Evolutionary conservation across 2,329 filamentous ascomycete genomes (phyloP).

Genomic region (Pseudogymnoascus verrucosus): DNA sequence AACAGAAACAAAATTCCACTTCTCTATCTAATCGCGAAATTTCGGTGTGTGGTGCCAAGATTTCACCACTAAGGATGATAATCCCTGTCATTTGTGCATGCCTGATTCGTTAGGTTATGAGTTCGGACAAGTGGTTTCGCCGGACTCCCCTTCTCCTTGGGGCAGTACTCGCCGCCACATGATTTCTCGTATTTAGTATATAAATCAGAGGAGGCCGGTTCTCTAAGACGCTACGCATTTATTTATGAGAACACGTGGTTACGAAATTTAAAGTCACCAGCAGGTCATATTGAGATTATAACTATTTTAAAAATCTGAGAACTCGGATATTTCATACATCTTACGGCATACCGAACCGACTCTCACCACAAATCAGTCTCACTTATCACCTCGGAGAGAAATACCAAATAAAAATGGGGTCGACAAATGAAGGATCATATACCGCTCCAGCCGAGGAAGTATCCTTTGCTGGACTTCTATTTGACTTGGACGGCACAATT

Average conservation of each 20-base stretch:
- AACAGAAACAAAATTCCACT: slow-evolving; percentile 6
- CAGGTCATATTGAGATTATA: background rate
- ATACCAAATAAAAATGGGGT: slow-evolving; percentile 1
- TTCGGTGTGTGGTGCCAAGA: slow-evolving; percentile 9
- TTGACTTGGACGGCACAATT: slow-evolving; percentile 77
- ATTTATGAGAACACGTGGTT: slow-evolving; percentile 3
- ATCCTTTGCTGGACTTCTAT: slow-evolving; percentile 24
- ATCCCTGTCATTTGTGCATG: background rate
- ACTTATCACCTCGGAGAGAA: background rate
- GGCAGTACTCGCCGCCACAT: background rate
- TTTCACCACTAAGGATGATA: background rate
- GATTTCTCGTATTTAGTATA: background rate
- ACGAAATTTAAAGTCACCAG: background rate
- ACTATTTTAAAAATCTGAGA: background rate
- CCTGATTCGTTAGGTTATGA: slow-evolving; percentile 1
- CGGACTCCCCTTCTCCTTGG: slow-evolving; percentile 3
- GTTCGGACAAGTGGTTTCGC: background rate
- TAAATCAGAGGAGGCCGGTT: background rate
- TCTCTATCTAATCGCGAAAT: slow-evolving; percentile 11
- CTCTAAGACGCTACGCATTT: background rate
- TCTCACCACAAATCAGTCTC: background rate
- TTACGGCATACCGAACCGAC: background rate
- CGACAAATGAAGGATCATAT: background rate
- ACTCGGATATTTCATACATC: background rate
- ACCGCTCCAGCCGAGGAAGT: slow-evolving; percentile 3